Evolutionary conservation across 495 filamentous ascomycete species (phyloP).

Genomic region (Talaromyces borbonicus): DNA sequence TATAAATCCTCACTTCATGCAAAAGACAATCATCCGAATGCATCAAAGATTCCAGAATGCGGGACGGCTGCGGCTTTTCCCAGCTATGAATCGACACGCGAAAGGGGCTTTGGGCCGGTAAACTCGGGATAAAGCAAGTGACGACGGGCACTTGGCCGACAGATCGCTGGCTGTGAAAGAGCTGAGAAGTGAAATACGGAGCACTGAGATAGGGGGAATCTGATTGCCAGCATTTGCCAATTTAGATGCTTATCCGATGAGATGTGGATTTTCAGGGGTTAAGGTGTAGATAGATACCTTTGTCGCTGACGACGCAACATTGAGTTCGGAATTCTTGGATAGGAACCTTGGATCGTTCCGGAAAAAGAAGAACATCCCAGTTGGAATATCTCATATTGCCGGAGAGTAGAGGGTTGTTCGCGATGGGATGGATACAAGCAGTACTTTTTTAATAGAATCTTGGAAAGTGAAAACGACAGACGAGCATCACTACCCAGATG

Average conservation of each 20-base stretch:
- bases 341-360: conserved; percentile 50
- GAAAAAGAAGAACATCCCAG: conserved; percentile 83
- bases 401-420: no score
- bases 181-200: conserved; percentile 19
- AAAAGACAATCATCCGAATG: conserved; percentile 50
- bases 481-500: neutral
- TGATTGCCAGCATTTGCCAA: conserved; percentile 3
- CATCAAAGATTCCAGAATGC: conserved; percentile 49
- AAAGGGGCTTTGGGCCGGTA: conserved; percentile 51
- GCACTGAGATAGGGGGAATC: conserved; percentile 29
- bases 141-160: conserved; percentile 53
- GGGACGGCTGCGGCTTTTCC: conserved; percentile 55
- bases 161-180: conserved; percentile 21
- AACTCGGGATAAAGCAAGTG: conserved; percentile 65
- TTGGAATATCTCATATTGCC: conserved; percentile 67
- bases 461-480: neutral
- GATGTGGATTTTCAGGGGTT: neutral
- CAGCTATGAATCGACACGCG: conserved; percentile 76
- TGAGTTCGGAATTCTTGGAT: conserved; percentile 80
- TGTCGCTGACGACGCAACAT: conserved; percentile 66
- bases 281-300: conserved; percentile 25
- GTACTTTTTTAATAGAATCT: conserved; percentile 10
- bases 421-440: no score
- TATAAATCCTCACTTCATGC: conserved; percentile 58
- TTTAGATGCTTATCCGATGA: neutral